Base-by-base conservation (phyloP, 441 rosid genomes). In the Macaranga tanarius region DNA sequence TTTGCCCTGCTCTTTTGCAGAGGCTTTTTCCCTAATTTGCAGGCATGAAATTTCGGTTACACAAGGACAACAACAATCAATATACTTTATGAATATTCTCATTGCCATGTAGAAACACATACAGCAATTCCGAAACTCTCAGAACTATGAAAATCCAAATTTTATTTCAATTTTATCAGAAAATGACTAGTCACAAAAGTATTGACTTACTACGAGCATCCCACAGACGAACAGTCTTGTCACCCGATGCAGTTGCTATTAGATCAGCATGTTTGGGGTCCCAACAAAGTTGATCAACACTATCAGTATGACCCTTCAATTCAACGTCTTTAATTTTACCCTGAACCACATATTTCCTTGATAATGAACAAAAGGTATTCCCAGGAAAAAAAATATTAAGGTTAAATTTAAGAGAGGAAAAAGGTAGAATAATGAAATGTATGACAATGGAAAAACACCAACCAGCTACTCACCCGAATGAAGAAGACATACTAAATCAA, bases 201-300 rank as follows among this genome's bases (percentile, higher is more conserved):
- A 62, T 26, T 62, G 63, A 85, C 97, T 86, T 85, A 91, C 97
- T 92, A 13, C 95, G 97, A 69, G 92, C 95, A 84, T 95, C 99
- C 99, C 97, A 95, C 52, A 95, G 78, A 61, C 97, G 91, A 65
- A 92, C 97, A 12, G 97, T 95, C 86, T 91, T 92, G 84, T 95
- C 99, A 0, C 99, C 98, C 2, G 99, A 91, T n/a, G 98, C 99
- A n/a, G 98, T 92, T 34, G 98, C 98, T 79, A 91, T 83, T 61
- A 92, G 78, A 83, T 95, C 99, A 54, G 95, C 83, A 79, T 92
- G 98, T 77, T 92, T 91, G 2, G 99, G 97, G 65, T 92, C 97
- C 98, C 98, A 95, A 79, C 99, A 95, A 16, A 95, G 86, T 81
- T 92, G 99, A 87, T 95, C 99, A 73, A 95, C 99, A 67, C 99